Percentiles rank a stretch among this genome's conserved stretches.
Conservation (phyloP, 345 rosid genomes). For the Brassica incana region DNA sequence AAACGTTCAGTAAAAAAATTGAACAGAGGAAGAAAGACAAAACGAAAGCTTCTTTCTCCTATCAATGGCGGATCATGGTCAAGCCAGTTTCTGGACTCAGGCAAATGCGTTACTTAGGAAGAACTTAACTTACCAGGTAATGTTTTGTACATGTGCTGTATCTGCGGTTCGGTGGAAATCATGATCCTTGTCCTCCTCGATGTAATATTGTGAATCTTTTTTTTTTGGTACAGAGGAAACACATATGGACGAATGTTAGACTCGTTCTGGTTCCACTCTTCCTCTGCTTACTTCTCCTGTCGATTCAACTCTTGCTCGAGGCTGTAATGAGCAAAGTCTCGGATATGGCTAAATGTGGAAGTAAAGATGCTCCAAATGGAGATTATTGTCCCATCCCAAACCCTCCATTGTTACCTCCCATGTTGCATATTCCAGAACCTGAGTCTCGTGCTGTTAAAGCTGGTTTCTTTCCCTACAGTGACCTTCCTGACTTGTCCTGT, state of each 20-base stretch:
- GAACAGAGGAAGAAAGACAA: slow-evolving; percentile 9
- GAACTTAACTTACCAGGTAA: slow-evolving; percentile 84
- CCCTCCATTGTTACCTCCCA: slow-evolving; percentile 73
- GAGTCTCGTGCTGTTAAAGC: slow-evolving; percentile 66
- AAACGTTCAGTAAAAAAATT: slow-evolving; percentile 1
- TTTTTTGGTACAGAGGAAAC: slow-evolving; percentile 58
- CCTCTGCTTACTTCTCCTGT: slow-evolving; percentile 64
- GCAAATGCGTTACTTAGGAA: slow-evolving; percentile 80
- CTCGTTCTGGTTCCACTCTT: slow-evolving; percentile 69
- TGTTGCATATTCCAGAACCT: slow-evolving; percentile 67
- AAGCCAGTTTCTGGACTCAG: slow-evolving; percentile 67
- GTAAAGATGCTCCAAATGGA: slow-evolving; percentile 36
- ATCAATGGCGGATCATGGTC: slow-evolving; percentile 54
- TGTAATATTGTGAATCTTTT: background rate
- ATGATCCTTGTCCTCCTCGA: background rate
- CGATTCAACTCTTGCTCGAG: slow-evolving; percentile 50
- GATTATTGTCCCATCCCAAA: slow-evolving; percentile 48
- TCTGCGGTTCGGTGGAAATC: background rate
- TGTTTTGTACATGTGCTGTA: background rate
- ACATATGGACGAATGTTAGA: slow-evolving; percentile 62
- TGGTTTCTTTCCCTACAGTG: slow-evolving; percentile 39
- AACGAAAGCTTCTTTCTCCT: slow-evolving; percentile 10
- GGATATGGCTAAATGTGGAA: slow-evolving; percentile 3
- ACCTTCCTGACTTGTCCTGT: slow-evolving; percentile 73
- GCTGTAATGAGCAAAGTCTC: slow-evolving; percentile 7